Evolutionary conservation across 2,329 filamentous ascomycete species (phyloP), one percentile per base, ranked within the genome.

Genomic region (Trichoderma koningiopsis): DNA sequence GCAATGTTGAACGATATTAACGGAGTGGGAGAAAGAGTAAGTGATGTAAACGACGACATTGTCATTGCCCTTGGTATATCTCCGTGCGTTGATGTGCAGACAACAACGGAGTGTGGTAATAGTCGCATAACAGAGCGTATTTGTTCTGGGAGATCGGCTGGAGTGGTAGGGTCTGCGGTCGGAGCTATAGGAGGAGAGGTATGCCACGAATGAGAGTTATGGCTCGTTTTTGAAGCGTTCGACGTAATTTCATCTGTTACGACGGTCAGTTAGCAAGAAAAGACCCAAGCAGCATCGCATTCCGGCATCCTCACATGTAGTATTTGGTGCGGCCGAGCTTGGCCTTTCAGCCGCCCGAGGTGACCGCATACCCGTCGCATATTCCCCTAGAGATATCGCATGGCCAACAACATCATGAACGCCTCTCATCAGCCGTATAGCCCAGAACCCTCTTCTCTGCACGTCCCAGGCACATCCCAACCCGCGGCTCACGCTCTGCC

Each of bases 11-110:
- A 88, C 0, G 83, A 84, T 7, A 89, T 77, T 13, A 86, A 78
- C 0, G 86, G 86, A 31, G 77, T 80, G 0, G 86, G 86, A n/a
- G 75, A 72, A 22, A 88, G 80, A 19, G 84, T 82, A 31, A 89
- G 77, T 0, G 86, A 87, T 2, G 86, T 86, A 71, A 89, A 84
- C 2, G 86, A 88, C 7, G 87, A 88, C 80, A 88, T 86, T 37
- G 87, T 88, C 83, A 89, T 86, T 59, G 83, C 87, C 37, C 83
- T 81, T 6, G 83, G 75, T 52, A 74, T 66, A 70, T 76, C 27
- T 37, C 75, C 71, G 43, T 79, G 76, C n/a, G 79, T 76, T 27
- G 85, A 79, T 27, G 86, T 88, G 74, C 85, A 85, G 14, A 87
- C 83, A n/a, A 87, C 85, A 47, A 86, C 85, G 0, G 85, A 84